These are phyloP conservation scores for Candida sanyaensis DNA, from an alignment of 1,139 yeast genomes.

Conservation along the genomic window DNA sequence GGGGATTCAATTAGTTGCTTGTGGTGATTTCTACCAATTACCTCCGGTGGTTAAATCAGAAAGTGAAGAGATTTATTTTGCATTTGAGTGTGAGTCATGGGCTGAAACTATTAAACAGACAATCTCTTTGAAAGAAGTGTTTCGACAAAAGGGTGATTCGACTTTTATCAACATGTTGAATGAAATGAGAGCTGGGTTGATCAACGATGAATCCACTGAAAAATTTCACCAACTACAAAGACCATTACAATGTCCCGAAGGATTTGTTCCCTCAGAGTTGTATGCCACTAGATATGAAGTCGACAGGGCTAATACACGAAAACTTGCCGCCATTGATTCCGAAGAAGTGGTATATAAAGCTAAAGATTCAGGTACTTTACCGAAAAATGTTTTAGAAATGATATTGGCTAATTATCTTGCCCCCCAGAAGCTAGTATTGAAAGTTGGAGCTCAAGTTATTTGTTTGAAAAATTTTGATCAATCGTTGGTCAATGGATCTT, in stretches of 20 bases:
- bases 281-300: slow-evolving; percentile 86
- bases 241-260: slow-evolving; percentile 58
- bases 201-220: slow-evolving; percentile 52
- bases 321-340: slow-evolving; percentile 56
- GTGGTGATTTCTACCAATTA: slow-evolving; percentile 90
- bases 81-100: slow-evolving; percentile 85
- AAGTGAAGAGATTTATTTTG: slow-evolving; percentile 46
- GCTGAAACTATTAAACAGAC: slow-evolving; percentile 60
- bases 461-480: slow-evolving; percentile 84
- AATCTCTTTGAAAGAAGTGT: slow-evolving; percentile 75
- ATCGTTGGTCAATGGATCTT: slow-evolving; percentile 80
- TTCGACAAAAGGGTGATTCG: slow-evolving; percentile 84
- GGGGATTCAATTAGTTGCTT: slow-evolving; percentile 79
- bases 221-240: slow-evolving; percentile 62
- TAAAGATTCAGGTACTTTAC: slow-evolving; percentile 61
- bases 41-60: slow-evolving; percentile 66
- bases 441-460: slow-evolving; percentile 93
- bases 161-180: slow-evolving; percentile 82
- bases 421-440: slow-evolving; percentile 60
- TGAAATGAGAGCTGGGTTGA: slow-evolving; percentile 77
- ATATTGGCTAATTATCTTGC: slow-evolving; percentile 69
- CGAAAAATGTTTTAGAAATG: slow-evolving; percentile 44
- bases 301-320: slow-evolving; percentile 66
- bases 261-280: slow-evolving; percentile 83
- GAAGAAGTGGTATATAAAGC: slow-evolving; percentile 51